Base-by-base conservation (phyloP, 2,329 filamentous ascomycete species). In the Alternaria viburni region DNA sequence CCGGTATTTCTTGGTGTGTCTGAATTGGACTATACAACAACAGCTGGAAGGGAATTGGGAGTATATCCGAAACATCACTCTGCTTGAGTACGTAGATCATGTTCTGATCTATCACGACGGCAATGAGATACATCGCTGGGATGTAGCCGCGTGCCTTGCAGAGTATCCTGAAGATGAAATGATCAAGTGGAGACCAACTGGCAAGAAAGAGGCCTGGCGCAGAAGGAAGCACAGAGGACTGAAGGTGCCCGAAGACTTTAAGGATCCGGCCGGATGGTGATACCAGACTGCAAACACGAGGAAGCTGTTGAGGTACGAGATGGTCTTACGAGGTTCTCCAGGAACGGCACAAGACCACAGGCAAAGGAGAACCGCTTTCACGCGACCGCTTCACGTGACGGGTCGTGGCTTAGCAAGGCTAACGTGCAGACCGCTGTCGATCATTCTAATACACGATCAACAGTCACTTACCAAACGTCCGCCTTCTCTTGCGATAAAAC, bases 221-320 rank as follows among this genome's bases (percentile, higher is more conserved):
- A 17, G 9, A 41, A 41, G 36, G 9, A 41, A 41, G 36, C 36
- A 41, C 3, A 41, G 36, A 41, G 36, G 36, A 41, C 36, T 41
- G 9, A 41, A 41, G n/a, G 36, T 41, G 15, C 36, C 36, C n/a
- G n/a, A 41, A 0, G 36, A 41, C 0, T 41, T 41, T 6, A 41
- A 0, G 0, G n/a, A 41, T 41, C 36, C n/a, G 0, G 15, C 36
- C 36, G 0, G n/a, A 17, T 41, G n/a, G 36, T 41, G 0, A 41
- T 1, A 41, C 36, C n/a, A n/a, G 15, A 0, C 36, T 0, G 15
- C 36, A 41, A 17, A 41, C 36, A 17, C n/a, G n/a, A 3, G n/a
- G n/a, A 41, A 41, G 36, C n/a, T 41, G 0, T 41, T 41, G n/a
- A 41, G 15, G 36, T 41, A 17, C n/a, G n/a, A 0, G 3, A 41